Evolutionary conservation across 345 rosid species (phyloP).

Genomic region (Nasturtium officinale): DNA sequence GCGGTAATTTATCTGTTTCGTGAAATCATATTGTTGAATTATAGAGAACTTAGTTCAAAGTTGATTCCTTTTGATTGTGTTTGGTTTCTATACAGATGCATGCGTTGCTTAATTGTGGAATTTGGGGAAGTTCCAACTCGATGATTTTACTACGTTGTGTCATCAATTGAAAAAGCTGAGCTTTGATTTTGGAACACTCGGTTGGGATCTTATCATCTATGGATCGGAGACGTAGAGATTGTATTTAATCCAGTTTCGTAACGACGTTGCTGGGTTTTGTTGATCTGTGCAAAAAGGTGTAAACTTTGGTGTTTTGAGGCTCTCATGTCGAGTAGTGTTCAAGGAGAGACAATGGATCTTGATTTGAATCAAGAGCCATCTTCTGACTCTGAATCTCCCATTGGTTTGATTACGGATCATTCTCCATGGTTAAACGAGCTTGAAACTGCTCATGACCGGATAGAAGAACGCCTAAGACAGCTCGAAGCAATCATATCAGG

Average conservation of each 20-base stretch:
- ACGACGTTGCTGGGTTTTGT: conserved; percentile 1
- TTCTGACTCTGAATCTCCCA: conserved; percentile 36
- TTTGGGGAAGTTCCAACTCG: background rate
- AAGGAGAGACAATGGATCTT: conserved; percentile 53
- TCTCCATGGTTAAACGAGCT: conserved; percentile 50
- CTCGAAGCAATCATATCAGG: conserved; percentile 57
- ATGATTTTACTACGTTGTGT: background rate
- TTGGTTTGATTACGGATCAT: conserved; percentile 41
- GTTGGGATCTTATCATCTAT: conserved; percentile 20
- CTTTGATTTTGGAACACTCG: conserved; percentile 1
- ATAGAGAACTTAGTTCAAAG: background rate
- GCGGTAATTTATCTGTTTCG: conserved; percentile 6
- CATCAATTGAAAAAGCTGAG: conserved; percentile 20
- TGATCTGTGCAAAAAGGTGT: conserved; percentile 18
- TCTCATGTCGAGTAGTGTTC: conserved; percentile 35
- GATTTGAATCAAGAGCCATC: conserved; percentile 59
- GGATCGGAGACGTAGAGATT: conserved; percentile 17
- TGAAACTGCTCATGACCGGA: conserved; percentile 51
- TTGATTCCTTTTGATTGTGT: background rate
- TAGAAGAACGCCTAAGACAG: conserved; percentile 63
- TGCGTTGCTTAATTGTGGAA: conserved; percentile 28
- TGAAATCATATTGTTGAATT: background rate
- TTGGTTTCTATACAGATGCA: conserved; percentile 35
- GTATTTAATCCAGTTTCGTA: background rate
- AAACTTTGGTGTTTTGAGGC: conserved; percentile 15